These are phyloP conservation scores for Syzygium jambos DNA, from an alignment of 345 rosid genomes.

Conservation along the genomic window DNA sequence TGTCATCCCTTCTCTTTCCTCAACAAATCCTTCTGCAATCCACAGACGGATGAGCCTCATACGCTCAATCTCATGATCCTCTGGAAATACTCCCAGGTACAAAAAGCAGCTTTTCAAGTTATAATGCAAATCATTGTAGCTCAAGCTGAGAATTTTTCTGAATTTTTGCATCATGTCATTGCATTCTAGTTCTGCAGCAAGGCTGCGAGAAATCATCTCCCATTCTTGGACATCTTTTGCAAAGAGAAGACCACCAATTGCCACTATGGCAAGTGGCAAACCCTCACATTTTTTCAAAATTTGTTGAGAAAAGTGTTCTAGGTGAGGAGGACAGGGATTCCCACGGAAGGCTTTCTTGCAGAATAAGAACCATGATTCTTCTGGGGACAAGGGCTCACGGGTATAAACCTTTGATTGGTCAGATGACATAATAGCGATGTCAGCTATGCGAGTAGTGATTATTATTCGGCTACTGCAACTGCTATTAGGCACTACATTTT, in stretches of 20 bases:
- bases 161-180: neutral
- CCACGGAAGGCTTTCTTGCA: neutral
- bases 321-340: neutral
- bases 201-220: neutral
- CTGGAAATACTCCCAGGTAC: neutral
- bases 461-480: too few relatives aligned
- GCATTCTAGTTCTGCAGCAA: neutral
- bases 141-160: neutral
- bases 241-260: neutral
- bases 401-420: neutral
- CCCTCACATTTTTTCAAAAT: neutral
- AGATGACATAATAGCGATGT: neutral
- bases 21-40: too few relatives aligned
- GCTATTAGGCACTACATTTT: too few relatives aligned
- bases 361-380: neutral
- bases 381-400: neutral
- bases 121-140: neutral
- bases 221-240: neutral
- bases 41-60: too few relatives aligned
- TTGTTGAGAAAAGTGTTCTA: accelerated
- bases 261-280: neutral
- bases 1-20: too few relatives aligned
- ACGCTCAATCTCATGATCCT: too few relatives aligned
- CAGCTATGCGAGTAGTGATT: neutral
- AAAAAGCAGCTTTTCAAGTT: neutral